Conservation (phyloP, 2,329 filamentous ascomycete genomes). For the Chaetomium sp. region DNA sequence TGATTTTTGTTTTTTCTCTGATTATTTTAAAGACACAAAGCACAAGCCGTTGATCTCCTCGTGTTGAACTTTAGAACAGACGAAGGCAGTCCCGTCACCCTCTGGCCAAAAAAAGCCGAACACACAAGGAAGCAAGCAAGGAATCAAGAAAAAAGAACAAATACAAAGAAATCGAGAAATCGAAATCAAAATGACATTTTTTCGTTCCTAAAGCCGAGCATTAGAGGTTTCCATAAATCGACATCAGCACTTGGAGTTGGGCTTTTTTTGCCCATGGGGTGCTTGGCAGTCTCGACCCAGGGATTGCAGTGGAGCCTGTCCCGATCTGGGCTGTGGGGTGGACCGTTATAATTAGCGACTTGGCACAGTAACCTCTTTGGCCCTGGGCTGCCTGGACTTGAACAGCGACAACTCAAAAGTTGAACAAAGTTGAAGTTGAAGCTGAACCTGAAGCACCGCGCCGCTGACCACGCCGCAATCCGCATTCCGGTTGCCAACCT, state of each 20-base stretch:
- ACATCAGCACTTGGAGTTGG: too few species aligned
- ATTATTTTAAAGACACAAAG: too few species aligned
- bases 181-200: too few species aligned
- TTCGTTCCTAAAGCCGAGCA: too few species aligned
- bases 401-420: background rate
- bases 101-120: too few species aligned
- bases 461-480: background rate
- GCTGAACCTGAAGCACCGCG: constrained; percentile 14
- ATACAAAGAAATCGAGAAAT: too few species aligned
- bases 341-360: constrained; percentile 20
- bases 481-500: background rate
- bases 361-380: constrained; percentile 6
- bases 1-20: background rate
- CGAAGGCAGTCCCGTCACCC: too few species aligned
- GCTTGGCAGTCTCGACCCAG: background rate
- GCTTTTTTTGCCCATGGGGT: too few species aligned
- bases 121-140: too few species aligned
- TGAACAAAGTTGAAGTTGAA: background rate
- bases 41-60: background rate
- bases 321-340: background rate
- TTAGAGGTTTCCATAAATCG: too few species aligned
- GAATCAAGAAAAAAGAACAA: too few species aligned
- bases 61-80: background rate
- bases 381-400: constrained; percentile 3
- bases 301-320: background rate